Evolutionary conservation across 2,329 filamentous ascomycete species (phyloP).

Genomic region (Rasamsonia emersonii): DNA sequence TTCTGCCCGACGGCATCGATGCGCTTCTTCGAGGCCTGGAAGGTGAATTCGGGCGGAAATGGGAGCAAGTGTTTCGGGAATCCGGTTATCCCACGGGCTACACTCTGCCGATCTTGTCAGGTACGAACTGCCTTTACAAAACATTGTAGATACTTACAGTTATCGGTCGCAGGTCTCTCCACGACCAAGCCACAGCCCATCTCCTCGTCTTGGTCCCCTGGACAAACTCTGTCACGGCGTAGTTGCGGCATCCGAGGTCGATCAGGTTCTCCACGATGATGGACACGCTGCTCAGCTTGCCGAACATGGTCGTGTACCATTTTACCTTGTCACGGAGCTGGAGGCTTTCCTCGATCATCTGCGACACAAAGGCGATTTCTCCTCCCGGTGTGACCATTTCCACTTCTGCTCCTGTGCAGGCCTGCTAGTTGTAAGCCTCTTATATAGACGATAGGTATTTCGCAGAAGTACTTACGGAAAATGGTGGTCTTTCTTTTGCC

Average conservation of each 20-base stretch:
- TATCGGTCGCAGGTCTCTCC: slow-evolving; percentile 55
- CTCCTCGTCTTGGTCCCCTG: slow-evolving; percentile 70
- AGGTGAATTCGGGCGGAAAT: slow-evolving; percentile 43
- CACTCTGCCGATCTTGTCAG: slow-evolving; percentile 13
- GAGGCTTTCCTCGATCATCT: slow-evolving; percentile 63
- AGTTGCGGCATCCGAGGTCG: slow-evolving; percentile 59
- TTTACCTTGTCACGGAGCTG: slow-evolving; percentile 51
- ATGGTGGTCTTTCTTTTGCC: slow-evolving; percentile 59
- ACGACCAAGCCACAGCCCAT: slow-evolving; percentile 89
- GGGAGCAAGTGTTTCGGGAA: slow-evolving; percentile 46
- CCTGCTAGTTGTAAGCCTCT: slow-evolving; percentile 15
- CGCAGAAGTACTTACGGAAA: slow-evolving; percentile 47
- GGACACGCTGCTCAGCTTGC: slow-evolving; percentile 63
- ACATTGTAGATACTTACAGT: slow-evolving; percentile 28
- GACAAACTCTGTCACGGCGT: slow-evolving; percentile 69
- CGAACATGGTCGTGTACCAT: slow-evolving; percentile 92
- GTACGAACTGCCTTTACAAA: background rate
- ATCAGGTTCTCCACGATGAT: slow-evolving; percentile 54
- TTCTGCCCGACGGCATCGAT: slow-evolving; percentile 25
- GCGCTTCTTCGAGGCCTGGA: slow-evolving; percentile 23
- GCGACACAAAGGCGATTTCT: slow-evolving; percentile 64
- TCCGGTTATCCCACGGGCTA: slow-evolving; percentile 32
- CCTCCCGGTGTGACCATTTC: slow-evolving; percentile 84
- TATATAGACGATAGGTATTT: background rate
- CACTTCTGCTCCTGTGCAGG: slow-evolving; percentile 62